Base-by-base conservation (phyloP, 192 early-diverging fungal genomes). In the Backusella parvicylindrica region DNA sequence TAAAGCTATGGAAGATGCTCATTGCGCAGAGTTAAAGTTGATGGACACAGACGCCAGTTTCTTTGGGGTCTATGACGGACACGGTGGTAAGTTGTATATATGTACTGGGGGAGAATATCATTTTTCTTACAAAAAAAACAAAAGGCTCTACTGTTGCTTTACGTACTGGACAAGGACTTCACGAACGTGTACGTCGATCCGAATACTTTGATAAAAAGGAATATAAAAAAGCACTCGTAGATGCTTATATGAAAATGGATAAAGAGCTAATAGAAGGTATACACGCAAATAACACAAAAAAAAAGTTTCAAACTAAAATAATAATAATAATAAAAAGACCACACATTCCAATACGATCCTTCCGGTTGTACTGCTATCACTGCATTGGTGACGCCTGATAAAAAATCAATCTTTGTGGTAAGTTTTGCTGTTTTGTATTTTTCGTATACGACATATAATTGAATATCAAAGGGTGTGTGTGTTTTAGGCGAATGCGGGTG, bases 11-110 rank as follows among this genome's bases (percentile, higher is more conserved):
- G 97, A 99, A 84, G 97, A 99, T 85, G 95, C 95, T 26, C 97
- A 99, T 86, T 92, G 95, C 23, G 94, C 95, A 60, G 60, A 95
- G 53, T 85, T 96, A 35, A 90, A 89, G 66, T 68, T 97, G 9
- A 81, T 86, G 28, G 88, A 86, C 31, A 86, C 87, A 43, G 84
- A 90, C 53, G 82, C 84, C 23, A 92, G 93, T 31, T 98, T 97
- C 83, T 99, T 98, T 88, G 95, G 91, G 16, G 97, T 99, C n/a
- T 99, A 92, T 82, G 97, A 99, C 81, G 97, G 97, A 11, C 97
- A 99, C 78, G 97, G 97, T 81, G 93, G 93, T 79, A 88, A 85
- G 76, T 77, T 23, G 12, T 1, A 68, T 47, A 33, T 40, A 60
- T 75, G 18, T 15, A 12, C 23, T n/a, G n/a, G n/a, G n/a, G n/a